Base-by-base conservation (phyloP, 169 alveolate species). In the Eimeria sp. region DNA sequence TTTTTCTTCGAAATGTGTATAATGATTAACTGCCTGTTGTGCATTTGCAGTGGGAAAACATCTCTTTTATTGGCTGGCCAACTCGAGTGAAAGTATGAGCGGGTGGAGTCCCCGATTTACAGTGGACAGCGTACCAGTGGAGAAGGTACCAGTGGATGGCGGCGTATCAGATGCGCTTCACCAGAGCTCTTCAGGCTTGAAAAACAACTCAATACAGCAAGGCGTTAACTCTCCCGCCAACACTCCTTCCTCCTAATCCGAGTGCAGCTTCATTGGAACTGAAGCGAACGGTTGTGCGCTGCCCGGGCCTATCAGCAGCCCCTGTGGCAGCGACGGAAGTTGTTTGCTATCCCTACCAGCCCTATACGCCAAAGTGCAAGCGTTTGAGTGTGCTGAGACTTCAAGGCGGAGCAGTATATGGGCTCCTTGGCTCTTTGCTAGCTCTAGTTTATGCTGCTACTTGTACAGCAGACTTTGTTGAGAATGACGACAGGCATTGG, bases 91-190 rank as follows among this genome's bases (percentile, higher is more conserved):
- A 18, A 74, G 30, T 49, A 30, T 74, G 0, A 8, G 74, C 33
- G n/a, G 25, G 72, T 82, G 90, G 90, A 82, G 90, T 54, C 90
- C 90, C 46, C 90, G 90, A 8, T 82, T 82, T 52, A 82, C 90
- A 82, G 74, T 82, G 11, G 90, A 72, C 54, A 72, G 56, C 25
- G 83, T 16, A 23, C n/a, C 77, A 30, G 14, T 30, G 60, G 60
- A 54, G 16, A 54, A 71, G n/a, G n/a, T n/a, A n/a, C n/a, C n/a
- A n/a, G n/a, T n/a, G n/a, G n/a, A n/a, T n/a, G n/a, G n/a, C 49
- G 6, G 78, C 78, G 78, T n/a, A 11, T 27, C 78, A 30, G 46
- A 46, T 33, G 52, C 33, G 6, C 33, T 4, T 11, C 78, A 71
- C 25, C 78, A 71, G 25, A 52, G 33, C 49, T 71, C 78, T 30